Conservation (phyloP, 2,329 filamentous ascomycete genomes). For the Verticillium longisporum region DNA sequence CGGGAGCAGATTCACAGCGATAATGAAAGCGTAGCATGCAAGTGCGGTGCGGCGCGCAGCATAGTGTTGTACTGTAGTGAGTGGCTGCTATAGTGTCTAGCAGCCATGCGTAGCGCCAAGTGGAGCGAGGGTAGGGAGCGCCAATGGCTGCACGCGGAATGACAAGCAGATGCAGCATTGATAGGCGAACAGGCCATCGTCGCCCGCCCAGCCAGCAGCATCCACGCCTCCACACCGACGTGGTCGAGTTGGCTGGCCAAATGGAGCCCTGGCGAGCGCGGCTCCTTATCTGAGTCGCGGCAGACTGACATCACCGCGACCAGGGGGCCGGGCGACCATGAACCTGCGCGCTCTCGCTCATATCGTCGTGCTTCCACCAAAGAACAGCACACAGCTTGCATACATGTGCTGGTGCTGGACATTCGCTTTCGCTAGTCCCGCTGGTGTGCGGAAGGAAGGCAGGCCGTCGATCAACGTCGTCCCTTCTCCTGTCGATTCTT, state of each 20-base stretch:
- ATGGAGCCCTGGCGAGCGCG: background rate
- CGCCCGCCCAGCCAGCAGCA: background rate
- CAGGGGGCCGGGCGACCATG: background rate
- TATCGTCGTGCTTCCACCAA: background rate
- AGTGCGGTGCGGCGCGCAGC: background rate
- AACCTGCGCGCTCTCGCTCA: background rate
- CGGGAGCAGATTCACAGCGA: background rate
- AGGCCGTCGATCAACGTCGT: background rate
- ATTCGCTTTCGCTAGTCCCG: background rate
- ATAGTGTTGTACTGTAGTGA: background rate
- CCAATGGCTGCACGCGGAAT: background rate
- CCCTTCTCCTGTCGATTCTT: background rate
- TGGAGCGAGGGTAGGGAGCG: background rate
- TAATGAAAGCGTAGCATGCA: background rate
- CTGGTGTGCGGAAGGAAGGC: background rate
- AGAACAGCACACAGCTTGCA: background rate
- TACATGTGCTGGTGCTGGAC: background rate
- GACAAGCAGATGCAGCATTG: background rate
- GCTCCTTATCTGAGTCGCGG: background rate
- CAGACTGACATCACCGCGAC: background rate
- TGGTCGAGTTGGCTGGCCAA: background rate
- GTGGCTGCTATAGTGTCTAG: background rate
- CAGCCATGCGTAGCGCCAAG: background rate
- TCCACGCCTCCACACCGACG: background rate
- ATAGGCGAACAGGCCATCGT: background rate